Percentiles rank a stretch among this genome's conserved stretches.
These are phyloP conservation scores for Oryza brachyantha DNA, from an alignment of 176 grass and related monocot species.

Conservation along the genomic window DNA sequence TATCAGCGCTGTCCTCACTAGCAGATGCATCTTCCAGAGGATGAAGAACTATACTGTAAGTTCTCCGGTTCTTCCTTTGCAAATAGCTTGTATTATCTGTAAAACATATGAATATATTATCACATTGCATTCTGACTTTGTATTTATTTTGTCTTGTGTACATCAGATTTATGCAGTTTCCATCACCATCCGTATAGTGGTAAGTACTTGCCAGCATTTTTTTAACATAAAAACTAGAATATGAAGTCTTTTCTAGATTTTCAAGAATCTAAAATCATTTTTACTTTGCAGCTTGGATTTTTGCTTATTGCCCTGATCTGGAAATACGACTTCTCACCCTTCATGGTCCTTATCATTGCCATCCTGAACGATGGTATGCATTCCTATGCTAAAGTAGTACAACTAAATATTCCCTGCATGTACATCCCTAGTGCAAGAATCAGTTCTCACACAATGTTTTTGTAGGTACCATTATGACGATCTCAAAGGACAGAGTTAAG, in stretches of 20 bases:
- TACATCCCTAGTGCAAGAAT: neutral
- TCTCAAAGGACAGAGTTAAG: conserved; percentile 95
- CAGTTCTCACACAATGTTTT: neutral
- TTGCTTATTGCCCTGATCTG: conserved; percentile 97
- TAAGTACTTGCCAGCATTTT: conserved; percentile 32
- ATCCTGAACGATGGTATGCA: conserved; percentile 90
- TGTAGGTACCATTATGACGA: conserved; percentile 98
- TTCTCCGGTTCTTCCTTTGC: conserved; percentile 37
- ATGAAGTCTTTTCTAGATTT: neutral
- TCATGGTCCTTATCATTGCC: conserved; percentile 99
- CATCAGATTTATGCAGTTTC: conserved; percentile 95
- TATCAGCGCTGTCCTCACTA: conserved; percentile 93
- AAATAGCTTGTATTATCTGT: neutral
- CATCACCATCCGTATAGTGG: conserved; percentile 98
- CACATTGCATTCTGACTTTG: neutral
- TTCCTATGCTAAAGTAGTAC: conserved; percentile 3
- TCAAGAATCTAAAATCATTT: conserved; percentile 4
- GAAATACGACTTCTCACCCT: conserved; percentile 91
- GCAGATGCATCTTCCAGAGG: conserved; percentile 97
- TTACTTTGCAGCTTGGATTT: conserved; percentile 71
- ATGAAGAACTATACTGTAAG: conserved; percentile 99
- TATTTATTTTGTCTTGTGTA: neutral
- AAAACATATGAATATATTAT: conserved; percentile 10
- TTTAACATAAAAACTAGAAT: neutral
- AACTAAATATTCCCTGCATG: neutral